Evolutionary conservation across 73 alveolate species (phyloP), one percentile per base, ranked within the genome.

Genomic region (Paramecium octaurelia): DNA sequence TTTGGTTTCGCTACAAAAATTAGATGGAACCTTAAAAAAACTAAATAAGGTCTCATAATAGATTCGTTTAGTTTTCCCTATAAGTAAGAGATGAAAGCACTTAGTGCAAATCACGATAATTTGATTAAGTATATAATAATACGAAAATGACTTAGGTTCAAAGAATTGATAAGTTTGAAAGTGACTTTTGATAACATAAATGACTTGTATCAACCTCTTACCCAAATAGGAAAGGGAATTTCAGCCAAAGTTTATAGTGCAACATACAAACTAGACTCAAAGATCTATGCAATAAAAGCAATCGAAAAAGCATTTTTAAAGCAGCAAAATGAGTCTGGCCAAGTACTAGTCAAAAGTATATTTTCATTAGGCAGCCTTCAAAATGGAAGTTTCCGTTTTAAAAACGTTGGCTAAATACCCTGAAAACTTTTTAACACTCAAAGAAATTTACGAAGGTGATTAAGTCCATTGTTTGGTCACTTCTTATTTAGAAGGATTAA

Each of bases 181-280:
- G 91, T 48, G 8, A 80, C 75, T 10, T 80, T 80, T 48, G 42
- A 42, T 24, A 35, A 35, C 2, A 48, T 80, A 8, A 46, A 42
- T 43, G 91, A 80, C 9, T 44, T 80, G 44, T 80, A 42, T 80
- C 4, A 44, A 23, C 91, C 91, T 21, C 42, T 44, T 0, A 44
- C 42, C 9, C 23, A 10, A 14, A 44, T 80, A 2, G 91, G 91
- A 20, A 80, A 80, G 8, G 91, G 91, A 40, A 44, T 29, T 46
- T 80, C 91, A 24, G 70, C 91, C 34, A 80, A 80, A 24, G 91
- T 80, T 16, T 80, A 44, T 35, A 80, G 75, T 11, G 91, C 91
- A 6, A 12, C 42, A 80, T 40, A 46, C 20, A 24, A 40, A 23
- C 43, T 80, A 0, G 91, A 80, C 14, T 24, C 23, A 35, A 21